A percentile compares a stretch with the other conserved stretches of the same genome.
phyloP scores from a whole-genome alignment of 129 eudicot species.

The Heracleum sosnowskyi region DNA sequence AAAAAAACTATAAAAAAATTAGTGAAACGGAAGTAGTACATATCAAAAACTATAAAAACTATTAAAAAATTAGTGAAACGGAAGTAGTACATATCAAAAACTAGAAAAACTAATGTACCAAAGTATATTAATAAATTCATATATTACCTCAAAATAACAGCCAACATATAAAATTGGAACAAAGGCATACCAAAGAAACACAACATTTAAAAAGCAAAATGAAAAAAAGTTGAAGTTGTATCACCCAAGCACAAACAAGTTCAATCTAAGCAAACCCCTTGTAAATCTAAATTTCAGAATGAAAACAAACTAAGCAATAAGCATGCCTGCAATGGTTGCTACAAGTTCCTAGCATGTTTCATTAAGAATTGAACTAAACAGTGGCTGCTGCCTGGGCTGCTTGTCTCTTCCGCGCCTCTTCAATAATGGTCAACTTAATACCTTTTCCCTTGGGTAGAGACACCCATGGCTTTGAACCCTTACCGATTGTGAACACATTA shows the following conservation, averaged over 20 bases:
- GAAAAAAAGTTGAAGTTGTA: neutral
- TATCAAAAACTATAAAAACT: too few species aligned
- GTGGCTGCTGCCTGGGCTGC: conserved; percentile 23
- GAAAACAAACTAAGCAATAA: neutral
- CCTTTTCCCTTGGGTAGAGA: conserved; percentile 67
- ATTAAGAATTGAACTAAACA: neutral
- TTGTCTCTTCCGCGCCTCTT: conserved; percentile 51
- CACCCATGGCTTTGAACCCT: conserved; percentile 67
- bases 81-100: too few species aligned
- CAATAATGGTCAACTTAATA: conserved; percentile 51
- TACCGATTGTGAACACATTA: conserved; percentile 45
- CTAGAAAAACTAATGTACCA: neutral
- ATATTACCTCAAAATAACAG: too few species aligned
- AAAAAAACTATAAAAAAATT: too few species aligned
- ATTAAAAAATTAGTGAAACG: too few species aligned
- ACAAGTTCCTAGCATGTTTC: neutral
- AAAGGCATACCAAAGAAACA: neutral
- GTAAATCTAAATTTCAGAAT: neutral
- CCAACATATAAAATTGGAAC: too few species aligned
- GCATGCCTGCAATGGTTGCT: neutral
- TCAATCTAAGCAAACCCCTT: neutral
- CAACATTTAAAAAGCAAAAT: neutral
- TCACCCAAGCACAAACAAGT: neutral
- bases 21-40: too few species aligned
- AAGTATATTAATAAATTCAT: neutral